Base-by-base conservation (phyloP, 148 eudicot genomes). In the Talinum fruticosum region DNA sequence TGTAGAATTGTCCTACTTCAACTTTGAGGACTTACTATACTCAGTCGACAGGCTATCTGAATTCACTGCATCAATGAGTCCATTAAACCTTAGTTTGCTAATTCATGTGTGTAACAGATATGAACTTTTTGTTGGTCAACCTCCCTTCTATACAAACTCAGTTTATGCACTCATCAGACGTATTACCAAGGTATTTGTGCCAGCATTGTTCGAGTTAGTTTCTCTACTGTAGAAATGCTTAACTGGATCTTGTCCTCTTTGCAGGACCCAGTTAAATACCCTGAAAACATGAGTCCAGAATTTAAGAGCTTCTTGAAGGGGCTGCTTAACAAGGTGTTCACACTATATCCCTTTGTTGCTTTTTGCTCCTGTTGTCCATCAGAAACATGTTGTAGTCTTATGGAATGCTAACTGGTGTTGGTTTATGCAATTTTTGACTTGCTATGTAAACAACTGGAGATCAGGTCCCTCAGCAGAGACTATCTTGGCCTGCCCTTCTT, bases 241-340 rank as follows among this genome's bases (percentile, higher is more conserved):
- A 29, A 16, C 35, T 4, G 71, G 71, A 57, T 57, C 34, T 24
- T 68, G 16, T 54, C 53, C 66, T 53, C 12, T 75, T n/a, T 75
- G 54, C 93, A 96, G 99, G 97, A 96, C 84, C 98, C 99, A 53
- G 97, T 96, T 71, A 93, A 90, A 86, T 96, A 93, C 85, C 99
- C 98, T 21, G 98, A 93, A 59, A 96, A 87, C 82, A 96, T 96
- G 95, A 93, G 98, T 77, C 70, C 84, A 28, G 91, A 82, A 76
- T 96, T 96, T 72, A 89, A 75, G 86, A 96, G 84, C 88, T 96
- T 96, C 89, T 85, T 96, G 59, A 90, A 83, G 83, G 99, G 99
- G 57, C 79, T 96, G 88, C 91, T 96, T 69, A 96, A 96, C 76
- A 96, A 96, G 99, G 99, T 71, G 37, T 73, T 44, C 54, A 45